Base-by-base conservation (phyloP, 1,284 basidiomycete species). In the Ganoderma resinaceum region DNA sequence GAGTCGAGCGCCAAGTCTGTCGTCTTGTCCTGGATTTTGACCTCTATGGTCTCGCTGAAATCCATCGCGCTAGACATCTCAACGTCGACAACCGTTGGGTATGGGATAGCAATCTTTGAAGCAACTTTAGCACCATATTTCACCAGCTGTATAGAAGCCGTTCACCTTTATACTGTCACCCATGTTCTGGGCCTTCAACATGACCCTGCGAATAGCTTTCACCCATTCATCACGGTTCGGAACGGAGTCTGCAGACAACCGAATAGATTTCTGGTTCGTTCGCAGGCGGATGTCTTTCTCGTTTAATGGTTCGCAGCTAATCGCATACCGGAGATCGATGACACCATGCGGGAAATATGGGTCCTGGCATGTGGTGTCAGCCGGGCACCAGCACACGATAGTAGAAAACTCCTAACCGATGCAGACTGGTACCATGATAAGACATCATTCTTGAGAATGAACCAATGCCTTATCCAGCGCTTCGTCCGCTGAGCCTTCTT, bases 271-370 rank as follows among this genome's bases (percentile, higher is more conserved):
- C 79, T 94, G 90, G 74, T 93, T 92, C 6, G 95, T 96, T 52
- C 94, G 86, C 14, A 97, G 78, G 60, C 92, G 90, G 76, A 97
- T 91, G 35, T 89, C 91, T 72, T 86, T 91, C 74, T 95, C 91
- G 23, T 88, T 86, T 16, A 86, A 78, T 1, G 93, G 82, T 69
- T 98, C 96, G 76, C 97, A 96, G 29, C 91, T 90, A 43, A 95
- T 92, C 2, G 95, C 94, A 79, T 98, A 98, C 71, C 96, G 94
- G 38, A 99, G 83, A 75, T 98, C 95, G 40, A 98, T 87, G 67
- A 98, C 96, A 29, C 96, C 97, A 73, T 96, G 94, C 8, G 97
- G 95, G 79, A 99, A 99, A 81, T 98, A 99, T 0, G 96, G 96
- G 75, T 99, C 96, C 91, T 95, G 72, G 35, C 14, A 29, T 42